Base-by-base conservation (phyloP, 2,329 filamentous ascomycete species). In the Dryadomyces sulphureus region DNA sequence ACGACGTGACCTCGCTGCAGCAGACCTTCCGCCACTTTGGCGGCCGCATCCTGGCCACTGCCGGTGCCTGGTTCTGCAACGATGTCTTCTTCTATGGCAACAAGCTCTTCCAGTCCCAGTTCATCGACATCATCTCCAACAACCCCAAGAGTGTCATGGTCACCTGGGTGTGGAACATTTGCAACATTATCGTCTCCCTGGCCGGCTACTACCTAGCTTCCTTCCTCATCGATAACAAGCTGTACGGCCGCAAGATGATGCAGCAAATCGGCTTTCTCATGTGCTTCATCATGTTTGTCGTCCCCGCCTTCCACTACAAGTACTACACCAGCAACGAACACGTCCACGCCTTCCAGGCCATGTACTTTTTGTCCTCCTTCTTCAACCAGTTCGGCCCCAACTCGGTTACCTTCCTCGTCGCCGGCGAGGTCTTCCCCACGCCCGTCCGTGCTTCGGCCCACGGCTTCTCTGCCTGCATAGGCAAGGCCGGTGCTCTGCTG, bases 311-410 rank as follows among this genome's bases (percentile, higher is more conserved):
- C 74, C 71, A 86, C 59, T 94, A 81, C 68, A 62, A 84, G 0
- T 88, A 92, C 75, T 95, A 88, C 70, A 87, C 76, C 19, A 70
- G 70, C 43, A 67, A 72, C 1, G 69, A 70, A 6, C 77, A 86
- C 56, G 82, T 95, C 61, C 79, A 86, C 58, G 70, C 73, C n/a
- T 96, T 96, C 80, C 89, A 95, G 69, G 79, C 89, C 60, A 94
- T 96, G 87, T 95, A 95, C 74, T 95, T 94, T 68, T 64, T 96
- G 55, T 94, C 87, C 7, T 94, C 86, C 21, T 96, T 96, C 72
- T 96, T 96, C 80, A 95, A 95, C 74, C 90, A 96, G 62, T 96
- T 96, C 59, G 90, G 90, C 12, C 90, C 90, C 64, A 96, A 96
- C 74, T 82, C 79, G 41, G 88, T 95, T 57, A 94, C 89, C 51